Conservation (phyloP, 108 stramenopile genomes). For the Seminavis robusta region DNA sequence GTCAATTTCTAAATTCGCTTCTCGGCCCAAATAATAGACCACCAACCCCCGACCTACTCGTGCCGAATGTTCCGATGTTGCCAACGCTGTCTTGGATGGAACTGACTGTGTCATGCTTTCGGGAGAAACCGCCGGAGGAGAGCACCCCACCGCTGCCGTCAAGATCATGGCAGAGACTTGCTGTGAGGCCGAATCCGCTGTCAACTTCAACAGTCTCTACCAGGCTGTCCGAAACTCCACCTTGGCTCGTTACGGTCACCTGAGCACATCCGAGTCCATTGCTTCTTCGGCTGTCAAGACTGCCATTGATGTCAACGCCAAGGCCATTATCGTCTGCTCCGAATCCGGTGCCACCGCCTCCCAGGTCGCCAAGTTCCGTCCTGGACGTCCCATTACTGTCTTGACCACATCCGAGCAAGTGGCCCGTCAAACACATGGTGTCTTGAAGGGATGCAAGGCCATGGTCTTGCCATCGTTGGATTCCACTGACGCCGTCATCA, state of each 20-base stretch:
- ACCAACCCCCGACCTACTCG: constrained; percentile 97
- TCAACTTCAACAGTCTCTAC: constrained; percentile 69
- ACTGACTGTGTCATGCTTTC: constrained; percentile 98
- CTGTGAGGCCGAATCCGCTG: constrained; percentile 86
- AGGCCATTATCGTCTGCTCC: constrained; percentile 90
- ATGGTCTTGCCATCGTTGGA: constrained; percentile 58
- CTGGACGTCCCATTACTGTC: constrained; percentile 87
- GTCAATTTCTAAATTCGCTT: no score
- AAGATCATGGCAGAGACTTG: constrained; percentile 93
- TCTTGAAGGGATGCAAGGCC: constrained; percentile 68
- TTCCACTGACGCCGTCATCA: constrained; percentile 66
- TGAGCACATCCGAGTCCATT: constrained; percentile 83
- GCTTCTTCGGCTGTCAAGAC: constrained; percentile 97
- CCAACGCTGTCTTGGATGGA: constrained; percentile 97
- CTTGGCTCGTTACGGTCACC: constrained; percentile 50
- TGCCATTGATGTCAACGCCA: constrained; percentile 90
- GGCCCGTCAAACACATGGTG: constrained; percentile 83
- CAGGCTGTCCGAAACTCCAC: constrained; percentile 83
- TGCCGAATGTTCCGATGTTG: constrained; percentile 98
- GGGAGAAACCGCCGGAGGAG: constrained; percentile 83
- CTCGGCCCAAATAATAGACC: no score
- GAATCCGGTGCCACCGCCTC: constrained; percentile 93
- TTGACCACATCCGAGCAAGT: constrained; percentile 73
- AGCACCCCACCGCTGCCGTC: constrained; percentile 68
- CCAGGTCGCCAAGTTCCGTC: constrained; percentile 96